Evolutionary conservation across 768 basidiomycete genomes (phyloP).

Genomic region (Boletus pseudopeckii): DNA sequence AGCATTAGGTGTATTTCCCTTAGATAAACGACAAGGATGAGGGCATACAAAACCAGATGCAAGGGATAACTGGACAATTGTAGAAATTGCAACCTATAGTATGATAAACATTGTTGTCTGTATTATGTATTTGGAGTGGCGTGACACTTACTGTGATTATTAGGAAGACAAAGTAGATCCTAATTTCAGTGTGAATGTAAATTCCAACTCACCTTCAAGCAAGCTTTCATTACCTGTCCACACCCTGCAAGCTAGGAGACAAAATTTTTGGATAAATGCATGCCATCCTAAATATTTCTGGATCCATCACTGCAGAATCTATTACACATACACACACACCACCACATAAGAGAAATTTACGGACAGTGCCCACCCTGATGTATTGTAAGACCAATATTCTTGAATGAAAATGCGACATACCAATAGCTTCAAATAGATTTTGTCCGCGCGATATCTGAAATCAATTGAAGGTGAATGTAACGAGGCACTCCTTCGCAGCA

Average conservation of each 20-base stretch:
- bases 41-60: not conserved
- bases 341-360: not conserved
- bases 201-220: not conserved
- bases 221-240: not conserved
- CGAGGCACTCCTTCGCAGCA: too few relatives aligned
- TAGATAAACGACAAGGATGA: not conserved
- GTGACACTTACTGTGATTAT: not conserved
- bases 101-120: not conserved
- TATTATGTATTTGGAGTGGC: too few relatives aligned
- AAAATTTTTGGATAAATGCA: not conserved
- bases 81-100: not conserved
- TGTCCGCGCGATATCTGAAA: not conserved
- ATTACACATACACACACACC: too few relatives aligned
- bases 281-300: not conserved
- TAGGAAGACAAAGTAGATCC: not conserved
- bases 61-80: not conserved
- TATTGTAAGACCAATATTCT: not conserved
- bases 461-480: too few relatives aligned
- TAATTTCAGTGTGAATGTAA: not conserved
- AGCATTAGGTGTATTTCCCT: not conserved
- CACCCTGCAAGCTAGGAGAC: not conserved
- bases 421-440: not conserved
- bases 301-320: too few relatives aligned
- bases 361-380: not conserved
- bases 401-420: not conserved